Percentiles rank a stretch among this genome's conserved stretches.
These are phyloP conservation scores for Lodderomyces metapsilosis DNA, from an alignment of 1,139 yeast species.

Conservation along the genomic window DNA sequence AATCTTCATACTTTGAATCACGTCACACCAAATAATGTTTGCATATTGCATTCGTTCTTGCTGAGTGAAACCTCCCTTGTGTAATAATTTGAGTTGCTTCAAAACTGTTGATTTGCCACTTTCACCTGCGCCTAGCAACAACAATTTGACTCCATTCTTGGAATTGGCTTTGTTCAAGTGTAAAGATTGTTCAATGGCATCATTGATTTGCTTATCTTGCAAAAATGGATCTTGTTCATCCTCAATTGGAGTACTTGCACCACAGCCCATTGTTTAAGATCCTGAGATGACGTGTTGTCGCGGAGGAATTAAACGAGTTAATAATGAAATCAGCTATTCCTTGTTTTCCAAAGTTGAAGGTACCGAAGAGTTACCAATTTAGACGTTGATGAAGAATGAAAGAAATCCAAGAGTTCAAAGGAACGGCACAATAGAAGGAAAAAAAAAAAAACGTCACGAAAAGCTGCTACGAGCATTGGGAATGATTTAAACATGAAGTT, in stretches of 20 bases:
- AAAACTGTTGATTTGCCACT: constrained; percentile 95
- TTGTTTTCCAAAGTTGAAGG: no score
- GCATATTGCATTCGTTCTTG: constrained; percentile 80
- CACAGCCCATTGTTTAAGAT: constrained; percentile 60
- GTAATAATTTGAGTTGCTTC: constrained; percentile 84
- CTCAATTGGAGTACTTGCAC: constrained; percentile 50
- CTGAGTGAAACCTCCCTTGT: constrained; percentile 79
- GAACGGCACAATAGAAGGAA: no score
- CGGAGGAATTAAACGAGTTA: no score
- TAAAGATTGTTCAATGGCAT: constrained; percentile 66
- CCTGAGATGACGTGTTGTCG: no score
- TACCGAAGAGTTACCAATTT: no score
- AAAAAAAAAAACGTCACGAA: no score
- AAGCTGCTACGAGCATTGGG: no score
- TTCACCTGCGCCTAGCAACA: constrained; percentile 91
- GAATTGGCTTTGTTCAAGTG: constrained; percentile 51
- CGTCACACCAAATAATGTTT: constrained; percentile 94
- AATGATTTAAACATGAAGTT: no score
- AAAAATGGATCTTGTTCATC: constrained; percentile 52
- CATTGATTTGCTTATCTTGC: constrained; percentile 53
- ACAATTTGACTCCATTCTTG: constrained; percentile 55
- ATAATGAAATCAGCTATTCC: no score
- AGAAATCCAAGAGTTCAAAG: no score
- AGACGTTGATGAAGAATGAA: no score
- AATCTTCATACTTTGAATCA: constrained; percentile 84